These are phyloP conservation scores for Adenanthera pavonina DNA, from an alignment of 306 rosid genomes.

Conservation along the genomic window DNA sequence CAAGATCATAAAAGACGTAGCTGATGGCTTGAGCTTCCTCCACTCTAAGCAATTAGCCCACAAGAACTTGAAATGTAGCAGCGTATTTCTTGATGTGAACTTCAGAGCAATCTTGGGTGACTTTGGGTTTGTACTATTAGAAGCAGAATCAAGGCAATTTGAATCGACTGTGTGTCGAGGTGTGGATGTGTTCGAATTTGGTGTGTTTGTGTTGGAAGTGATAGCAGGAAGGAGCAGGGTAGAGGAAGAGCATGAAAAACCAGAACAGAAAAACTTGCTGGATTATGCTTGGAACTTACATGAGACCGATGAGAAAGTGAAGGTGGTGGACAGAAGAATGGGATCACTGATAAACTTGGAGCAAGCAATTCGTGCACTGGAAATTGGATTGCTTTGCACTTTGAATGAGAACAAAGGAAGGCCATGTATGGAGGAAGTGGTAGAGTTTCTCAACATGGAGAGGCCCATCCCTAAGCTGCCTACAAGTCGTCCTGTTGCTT, in stretches of 20 bases:
- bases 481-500: slow-evolving; percentile 63
- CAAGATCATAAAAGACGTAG: slow-evolving; percentile 34
- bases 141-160: slow-evolving; percentile 62
- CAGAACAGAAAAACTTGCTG: slow-evolving; percentile 60
- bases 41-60: slow-evolving; percentile 49
- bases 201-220: slow-evolving; percentile 76
- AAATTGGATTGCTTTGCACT: slow-evolving; percentile 80
- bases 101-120: slow-evolving; percentile 75
- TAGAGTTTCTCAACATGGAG: slow-evolving; percentile 61
- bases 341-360: slow-evolving; percentile 64
- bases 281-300: slow-evolving; percentile 78
- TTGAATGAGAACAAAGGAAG: slow-evolving; percentile 71
- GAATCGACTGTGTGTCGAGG: slow-evolving; percentile 63
- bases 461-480: slow-evolving; percentile 71
- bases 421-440: slow-evolving; percentile 75
- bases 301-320: slow-evolving; percentile 54
- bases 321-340: slow-evolving; percentile 69
- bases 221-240: slow-evolving; percentile 65
- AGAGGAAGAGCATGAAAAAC: slow-evolving; percentile 41
- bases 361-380: slow-evolving; percentile 64
- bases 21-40: slow-evolving; percentile 21
- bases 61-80: slow-evolving; percentile 75
- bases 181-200: slow-evolving; percentile 75
- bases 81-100: slow-evolving; percentile 76
- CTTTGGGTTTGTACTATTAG: slow-evolving; percentile 66